phyloP scores from a whole-genome alignment of 306 rosid genomes.

The Prunus kanzakura region DNA sequence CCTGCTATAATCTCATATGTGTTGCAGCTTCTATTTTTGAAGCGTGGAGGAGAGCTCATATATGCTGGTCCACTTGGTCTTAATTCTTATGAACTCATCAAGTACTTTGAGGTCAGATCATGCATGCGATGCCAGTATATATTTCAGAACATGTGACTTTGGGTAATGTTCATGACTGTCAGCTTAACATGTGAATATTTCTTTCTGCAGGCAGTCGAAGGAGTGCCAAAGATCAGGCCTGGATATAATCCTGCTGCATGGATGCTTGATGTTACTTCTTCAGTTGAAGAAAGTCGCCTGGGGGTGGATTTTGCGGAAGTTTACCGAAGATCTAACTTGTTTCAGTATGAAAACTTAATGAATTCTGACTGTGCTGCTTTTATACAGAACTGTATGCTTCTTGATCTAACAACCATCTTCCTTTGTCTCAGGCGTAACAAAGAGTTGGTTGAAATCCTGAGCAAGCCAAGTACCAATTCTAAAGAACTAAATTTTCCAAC shows the following conservation, averaged over 20 bases:
- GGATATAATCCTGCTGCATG: constrained; percentile 95
- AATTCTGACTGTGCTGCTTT: constrained; percentile 15
- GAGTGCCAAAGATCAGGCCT: constrained; percentile 68
- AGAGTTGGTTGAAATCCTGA: constrained; percentile 72
- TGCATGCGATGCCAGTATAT: constrained; percentile 11
- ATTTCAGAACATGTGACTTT: constrained; percentile 13
- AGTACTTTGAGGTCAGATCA: constrained; percentile 82
- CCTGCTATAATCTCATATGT: constrained; percentile 22
- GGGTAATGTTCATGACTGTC: constrained; percentile 14
- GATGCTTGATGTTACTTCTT: constrained; percentile 92
- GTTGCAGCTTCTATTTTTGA: constrained; percentile 86
- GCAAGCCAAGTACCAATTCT: constrained; percentile 61
- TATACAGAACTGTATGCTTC: neutral
- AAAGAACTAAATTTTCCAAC: constrained; percentile 78
- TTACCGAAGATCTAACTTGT: constrained; percentile 72
- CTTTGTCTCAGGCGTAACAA: constrained; percentile 54
- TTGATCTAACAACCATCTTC: constrained; percentile 22
- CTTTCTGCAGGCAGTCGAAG: constrained; percentile 70
- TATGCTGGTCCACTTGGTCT: constrained; percentile 99
- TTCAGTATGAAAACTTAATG: constrained; percentile 53
- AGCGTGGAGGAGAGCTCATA: constrained; percentile 98
- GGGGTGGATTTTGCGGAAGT: constrained; percentile 92
- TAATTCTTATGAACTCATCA: constrained; percentile 73
- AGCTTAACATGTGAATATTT: constrained; percentile 17
- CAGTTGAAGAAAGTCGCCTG: constrained; percentile 74